Evolutionary conservation across 371 early-diverging fungal genomes (phyloP).

Genomic region (Nosema granulosis): DNA sequence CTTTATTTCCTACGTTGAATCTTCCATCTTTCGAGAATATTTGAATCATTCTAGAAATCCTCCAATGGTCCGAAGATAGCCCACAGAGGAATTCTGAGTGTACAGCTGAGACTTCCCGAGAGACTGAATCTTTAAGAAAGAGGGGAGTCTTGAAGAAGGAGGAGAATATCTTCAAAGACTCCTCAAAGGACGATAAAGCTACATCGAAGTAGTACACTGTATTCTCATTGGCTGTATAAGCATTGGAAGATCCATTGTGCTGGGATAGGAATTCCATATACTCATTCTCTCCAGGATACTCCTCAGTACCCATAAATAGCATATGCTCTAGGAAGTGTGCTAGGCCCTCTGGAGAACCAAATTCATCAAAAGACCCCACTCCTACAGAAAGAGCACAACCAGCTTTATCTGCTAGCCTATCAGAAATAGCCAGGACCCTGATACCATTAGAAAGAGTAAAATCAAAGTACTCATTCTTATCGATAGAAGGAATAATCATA

Average conservation of each 20-base stretch:
- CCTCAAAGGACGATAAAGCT: conserved; percentile 74
- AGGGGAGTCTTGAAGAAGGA: conserved; percentile 65
- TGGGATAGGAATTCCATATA: conserved; percentile 72
- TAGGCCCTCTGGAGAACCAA: conserved; percentile 74
- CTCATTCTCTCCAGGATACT: conserved; percentile 58
- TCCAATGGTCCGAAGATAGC: conserved; percentile 43
- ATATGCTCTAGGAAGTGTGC: conserved; percentile 97
- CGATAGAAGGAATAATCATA: too few relatives aligned
- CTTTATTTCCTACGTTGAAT: conserved; percentile 56
- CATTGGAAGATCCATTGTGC: conserved; percentile 86
- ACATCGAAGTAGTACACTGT: conserved; percentile 92
- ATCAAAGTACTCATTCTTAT: not conserved
- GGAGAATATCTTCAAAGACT: conserved; percentile 75
- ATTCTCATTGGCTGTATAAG: conserved; percentile 78
- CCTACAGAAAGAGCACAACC: conserved; percentile 70
- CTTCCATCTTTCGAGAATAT: conserved; percentile 28
- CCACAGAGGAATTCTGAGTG: conserved; percentile 62
- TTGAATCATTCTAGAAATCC: conserved; percentile 43
- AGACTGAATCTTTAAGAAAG: conserved; percentile 54
- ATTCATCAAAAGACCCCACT: conserved; percentile 75
- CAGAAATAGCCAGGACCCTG: conserved; percentile 44
- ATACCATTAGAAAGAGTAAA: conserved; percentile 57
- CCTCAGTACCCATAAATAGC: conserved; percentile 74
- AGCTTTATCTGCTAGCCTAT: conserved; percentile 51
- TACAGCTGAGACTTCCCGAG: conserved; percentile 65